A percentile compares a stretch with the other conserved stretches of the same genome.
Evolutionary conservation across 2,329 filamentous ascomycete species (phyloP).

Genomic region (Biscogniauxia sp.): DNA sequence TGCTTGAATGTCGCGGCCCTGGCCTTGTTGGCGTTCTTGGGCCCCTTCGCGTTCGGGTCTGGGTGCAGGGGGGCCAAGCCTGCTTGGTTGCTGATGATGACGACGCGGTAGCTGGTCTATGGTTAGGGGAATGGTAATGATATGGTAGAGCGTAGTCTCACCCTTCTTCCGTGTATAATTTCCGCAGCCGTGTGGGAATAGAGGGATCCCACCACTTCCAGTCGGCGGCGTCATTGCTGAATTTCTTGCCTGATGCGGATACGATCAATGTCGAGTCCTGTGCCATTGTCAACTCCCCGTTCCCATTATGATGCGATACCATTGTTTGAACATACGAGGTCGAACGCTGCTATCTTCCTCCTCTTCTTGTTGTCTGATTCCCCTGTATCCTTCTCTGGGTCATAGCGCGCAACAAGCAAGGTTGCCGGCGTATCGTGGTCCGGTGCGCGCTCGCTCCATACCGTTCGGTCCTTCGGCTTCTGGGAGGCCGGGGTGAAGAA

Average conservation of each 20-base stretch:
- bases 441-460: conserved; percentile 66
- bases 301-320: background rate
- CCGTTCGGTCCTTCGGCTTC: conserved; percentile 73
- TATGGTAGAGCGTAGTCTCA: conserved; percentile 34
- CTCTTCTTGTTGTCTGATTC: conserved; percentile 35
- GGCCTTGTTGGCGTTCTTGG: conserved; percentile 60
- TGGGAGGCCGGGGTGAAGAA: conserved; percentile 89
- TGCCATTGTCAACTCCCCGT: background rate
- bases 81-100: conserved; percentile 86
- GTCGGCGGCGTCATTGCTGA: conserved; percentile 67
- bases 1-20: conserved; percentile 78
- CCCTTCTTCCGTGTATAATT: conserved; percentile 67
- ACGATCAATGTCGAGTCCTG: conserved; percentile 86
- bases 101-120: conserved; percentile 63
- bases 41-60: conserved; percentile 61
- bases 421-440: conserved; percentile 49
- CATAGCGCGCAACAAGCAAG: conserved; percentile 73
- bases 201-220: conserved; percentile 91
- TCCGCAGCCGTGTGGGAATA: conserved; percentile 66
- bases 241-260: conserved; percentile 77
- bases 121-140: background rate
- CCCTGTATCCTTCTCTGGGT: conserved; percentile 39
- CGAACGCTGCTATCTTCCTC: conserved; percentile 69
- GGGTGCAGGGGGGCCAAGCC: conserved; percentile 71
- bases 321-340: conserved; percentile 48